Base-by-base conservation (phyloP, 192 early-diverging fungal genomes). In the Coemansia umbellata region DNA sequence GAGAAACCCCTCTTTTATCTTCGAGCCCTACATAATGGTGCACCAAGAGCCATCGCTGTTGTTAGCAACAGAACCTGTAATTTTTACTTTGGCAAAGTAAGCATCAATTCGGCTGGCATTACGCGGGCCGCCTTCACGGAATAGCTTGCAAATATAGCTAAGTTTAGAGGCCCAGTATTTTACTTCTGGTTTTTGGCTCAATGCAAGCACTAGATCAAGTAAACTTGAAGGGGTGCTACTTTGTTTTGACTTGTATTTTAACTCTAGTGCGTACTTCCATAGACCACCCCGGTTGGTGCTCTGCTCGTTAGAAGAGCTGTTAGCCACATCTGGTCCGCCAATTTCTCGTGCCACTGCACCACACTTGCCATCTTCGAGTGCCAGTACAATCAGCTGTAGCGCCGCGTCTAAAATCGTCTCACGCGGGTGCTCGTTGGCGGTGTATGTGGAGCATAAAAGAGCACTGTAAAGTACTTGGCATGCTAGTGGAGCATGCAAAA, bases 391-490 rank as follows among this genome's bases (percentile, higher is more conserved):
- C 18, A 97, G 54, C 55, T 94, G 89, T 4, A 91, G 75, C 1
- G 90, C 81, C 37, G 89, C 82, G 42, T 89, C 88, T 4, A 96
- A 72, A 22, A 92, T 84, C 14, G 86, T 88, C 26, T 90, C 90
- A 0, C 78, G 84, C 54, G 84, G 78, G 23, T 81, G 80, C 23
- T 69, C 72, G 41, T 58, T 60, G 5, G 66, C 39, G 24, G 72
- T 78, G 21, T 82, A 71, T n/a, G 82, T 81, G 17, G 71, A 82
- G 52, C 92, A 88, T 78, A 85, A 87, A 48, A 94, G 66, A 8
- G 87, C 78, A 56, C 86, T 90, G 45, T 87, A 88, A n/a, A 92
- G 63, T 41, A 97, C 80, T 59, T 89, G 84, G 48, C 80, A 79
- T 60, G 94, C 86, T 3, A 86, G 73, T 11, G 79, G 80, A 9